A percentile compares a stretch with the other conserved stretches of the same genome.
Conservation (phyloP, 306 rosid species). For the Sindora glabra region DNA sequence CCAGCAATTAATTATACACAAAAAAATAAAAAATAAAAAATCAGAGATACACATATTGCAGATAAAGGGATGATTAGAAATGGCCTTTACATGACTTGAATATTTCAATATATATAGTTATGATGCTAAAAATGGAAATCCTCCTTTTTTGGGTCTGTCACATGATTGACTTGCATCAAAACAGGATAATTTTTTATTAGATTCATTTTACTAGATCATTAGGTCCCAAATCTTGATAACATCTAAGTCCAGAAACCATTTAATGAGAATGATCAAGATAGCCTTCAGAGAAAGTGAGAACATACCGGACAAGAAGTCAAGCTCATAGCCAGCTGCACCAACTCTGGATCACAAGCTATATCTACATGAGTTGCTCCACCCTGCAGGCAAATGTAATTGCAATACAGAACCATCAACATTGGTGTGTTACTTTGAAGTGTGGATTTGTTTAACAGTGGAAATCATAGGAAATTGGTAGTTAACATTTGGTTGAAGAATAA, state of each 20-base stretch:
- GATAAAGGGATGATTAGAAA: neutral
- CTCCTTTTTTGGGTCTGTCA: too few species aligned
- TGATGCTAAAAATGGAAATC: too few species aligned
- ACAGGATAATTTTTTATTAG: neutral
- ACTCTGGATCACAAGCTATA: conserved; percentile 89
- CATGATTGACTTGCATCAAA: too few species aligned
- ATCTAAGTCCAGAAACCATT: neutral
- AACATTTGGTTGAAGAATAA: neutral
- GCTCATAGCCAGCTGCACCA: conserved; percentile 78
- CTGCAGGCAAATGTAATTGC: conserved; percentile 19
- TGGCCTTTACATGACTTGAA: too few species aligned
- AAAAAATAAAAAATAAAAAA: neutral
- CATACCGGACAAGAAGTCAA: conserved; percentile 84
- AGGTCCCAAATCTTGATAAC: neutral
- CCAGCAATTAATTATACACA: too few species aligned
- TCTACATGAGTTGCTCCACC: conserved; percentile 98
- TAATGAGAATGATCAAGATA: neutral
- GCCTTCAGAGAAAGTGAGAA: neutral
- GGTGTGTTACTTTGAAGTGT: neutral
- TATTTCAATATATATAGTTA: too few species aligned
- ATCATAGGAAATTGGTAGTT: neutral
- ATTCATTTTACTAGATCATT: neutral
- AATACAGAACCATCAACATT: neutral
- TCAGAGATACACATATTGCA: neutral
- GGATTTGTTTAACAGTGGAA: neutral